Base-by-base conservation (phyloP, 2,329 filamentous ascomycete genomes). In the Colletotrichum trifolii region DNA sequence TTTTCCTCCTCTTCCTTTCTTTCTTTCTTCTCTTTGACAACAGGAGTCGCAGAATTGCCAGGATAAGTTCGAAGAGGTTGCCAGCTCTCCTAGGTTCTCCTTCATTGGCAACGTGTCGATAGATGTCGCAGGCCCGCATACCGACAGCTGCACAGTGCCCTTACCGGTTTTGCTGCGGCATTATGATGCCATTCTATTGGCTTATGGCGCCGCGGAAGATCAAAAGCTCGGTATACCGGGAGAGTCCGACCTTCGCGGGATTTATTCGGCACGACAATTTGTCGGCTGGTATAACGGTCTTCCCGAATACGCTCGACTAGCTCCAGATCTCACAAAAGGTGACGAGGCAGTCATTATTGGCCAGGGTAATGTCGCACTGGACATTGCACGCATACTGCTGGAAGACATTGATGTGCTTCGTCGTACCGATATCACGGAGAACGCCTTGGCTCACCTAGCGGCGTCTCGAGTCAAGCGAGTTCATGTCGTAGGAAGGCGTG, bases 281-380 rank as follows among this genome's bases (percentile, higher is more conserved):
- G 96, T 99, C 1, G 96, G 94, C 15, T 99, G 96, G 96, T 99
- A 99, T 78, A 99, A 99, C 76, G 96, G 96, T 3, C 84, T 97
- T 3, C 96, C 96, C 0, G 92, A 96, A 71, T 92, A 92, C 73
- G 86, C 90, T 17, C 77, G 85, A 70, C 80, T 97, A 8, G 81
- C 85, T n/a, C 92, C 94, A 0, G 87, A 93, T 73, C 83, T 98
- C 34, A 86, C 88, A 1, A 82, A 83, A 9, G 91, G 91, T 0
- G 93, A 97, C 54, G 90, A 94, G 67, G 96, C 93, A 2, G 88
- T 97, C 38, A 85, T 99, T 52, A 89, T 99, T 68, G 96, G 96
- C 2, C 95, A 99, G 73, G 96, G 96, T 13, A 99, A 99, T 77
- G 96, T 99, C 8, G 96, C 96, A 0, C 82, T 99, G 52, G 96